These are phyloP conservation scores for Xylaria sp. DNA, from an alignment of 2,329 filamentous ascomycete species.

Conservation along the genomic window DNA sequence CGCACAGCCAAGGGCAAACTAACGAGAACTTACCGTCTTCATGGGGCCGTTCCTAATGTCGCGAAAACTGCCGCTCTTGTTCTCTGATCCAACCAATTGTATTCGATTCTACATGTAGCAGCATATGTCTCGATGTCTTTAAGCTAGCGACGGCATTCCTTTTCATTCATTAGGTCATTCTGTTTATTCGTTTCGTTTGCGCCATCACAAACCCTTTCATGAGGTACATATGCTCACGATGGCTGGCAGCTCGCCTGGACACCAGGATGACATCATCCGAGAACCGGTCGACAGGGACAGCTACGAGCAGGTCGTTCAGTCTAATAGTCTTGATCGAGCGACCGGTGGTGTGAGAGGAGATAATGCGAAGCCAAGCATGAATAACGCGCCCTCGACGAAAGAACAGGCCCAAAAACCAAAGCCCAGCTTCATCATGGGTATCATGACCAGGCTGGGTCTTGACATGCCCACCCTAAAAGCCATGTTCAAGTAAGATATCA, in stretches of 20 bases:
- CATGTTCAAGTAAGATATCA: slow-evolving; percentile 64
- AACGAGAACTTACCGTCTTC: neutral
- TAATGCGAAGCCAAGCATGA: neutral
- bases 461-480: slow-evolving; percentile 55
- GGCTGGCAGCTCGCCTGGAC: slow-evolving; percentile 26
- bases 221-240: slow-evolving; percentile 11
- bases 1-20: neutral
- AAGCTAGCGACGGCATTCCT: neutral
- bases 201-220: neutral
- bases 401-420: slow-evolving; percentile 24
- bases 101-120: neutral
- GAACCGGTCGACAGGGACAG: slow-evolving; percentile 12
- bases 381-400: slow-evolving; percentile 18
- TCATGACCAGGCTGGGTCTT: slow-evolving; percentile 55
- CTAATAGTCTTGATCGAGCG: neutral
- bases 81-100: slow-evolving; percentile 2
- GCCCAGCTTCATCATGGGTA: slow-evolving; percentile 27
- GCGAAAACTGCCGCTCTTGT: neutral
- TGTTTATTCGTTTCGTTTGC: neutral
- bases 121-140: neutral
- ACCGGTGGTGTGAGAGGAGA: neutral
- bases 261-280: slow-evolving; percentile 25
- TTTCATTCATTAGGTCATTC: neutral
- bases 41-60: neutral
- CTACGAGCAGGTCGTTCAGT: slow-evolving; percentile 3